phyloP scores from a whole-genome alignment of 1,284 basidiomycete species.

The Puccinia triticina region DNA sequence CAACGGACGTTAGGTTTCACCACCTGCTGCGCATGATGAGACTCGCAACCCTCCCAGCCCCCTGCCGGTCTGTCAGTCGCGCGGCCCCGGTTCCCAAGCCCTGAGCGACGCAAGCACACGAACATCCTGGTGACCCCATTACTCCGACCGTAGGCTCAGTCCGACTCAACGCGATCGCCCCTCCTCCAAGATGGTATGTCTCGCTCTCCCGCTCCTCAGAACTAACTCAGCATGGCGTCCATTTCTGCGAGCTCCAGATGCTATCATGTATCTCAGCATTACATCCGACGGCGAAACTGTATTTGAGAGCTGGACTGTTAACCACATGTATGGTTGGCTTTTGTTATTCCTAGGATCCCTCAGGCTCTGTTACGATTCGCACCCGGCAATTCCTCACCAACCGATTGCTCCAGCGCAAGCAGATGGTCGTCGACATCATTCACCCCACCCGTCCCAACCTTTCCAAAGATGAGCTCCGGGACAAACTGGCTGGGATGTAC shows the following conservation, averaged over 20 bases:
- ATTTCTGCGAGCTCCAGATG: background rate
- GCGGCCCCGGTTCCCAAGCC: background rate
- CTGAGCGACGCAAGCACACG: background rate
- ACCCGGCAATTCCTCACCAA: constrained; percentile 99
- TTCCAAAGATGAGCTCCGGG: constrained; percentile 86
- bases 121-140: background rate
- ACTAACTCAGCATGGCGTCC: background rate
- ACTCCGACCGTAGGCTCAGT: constrained; percentile 14
- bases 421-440: constrained; percentile 89
- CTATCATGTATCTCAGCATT: background rate
- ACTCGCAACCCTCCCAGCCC: constrained; percentile 9
- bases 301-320: background rate
- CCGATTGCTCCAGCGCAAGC: constrained; percentile 85
- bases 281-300: background rate
- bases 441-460: constrained; percentile 95
- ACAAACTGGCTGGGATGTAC: constrained; percentile 80
- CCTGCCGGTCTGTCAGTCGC: background rate
- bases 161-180: constrained; percentile 4
- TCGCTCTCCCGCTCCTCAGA: background rate
- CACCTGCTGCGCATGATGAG: constrained; percentile 30
- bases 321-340: background rate
- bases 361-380: constrained; percentile 92
- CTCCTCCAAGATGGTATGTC: constrained; percentile 38
- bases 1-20: background rate
- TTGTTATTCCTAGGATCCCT: constrained; percentile 66